Percentiles rank a stretch among this genome's conserved stretches.
Conservation (phyloP, 1,284 basidiomycete genomes). For the Ceraceosorus guamensis region DNA sequence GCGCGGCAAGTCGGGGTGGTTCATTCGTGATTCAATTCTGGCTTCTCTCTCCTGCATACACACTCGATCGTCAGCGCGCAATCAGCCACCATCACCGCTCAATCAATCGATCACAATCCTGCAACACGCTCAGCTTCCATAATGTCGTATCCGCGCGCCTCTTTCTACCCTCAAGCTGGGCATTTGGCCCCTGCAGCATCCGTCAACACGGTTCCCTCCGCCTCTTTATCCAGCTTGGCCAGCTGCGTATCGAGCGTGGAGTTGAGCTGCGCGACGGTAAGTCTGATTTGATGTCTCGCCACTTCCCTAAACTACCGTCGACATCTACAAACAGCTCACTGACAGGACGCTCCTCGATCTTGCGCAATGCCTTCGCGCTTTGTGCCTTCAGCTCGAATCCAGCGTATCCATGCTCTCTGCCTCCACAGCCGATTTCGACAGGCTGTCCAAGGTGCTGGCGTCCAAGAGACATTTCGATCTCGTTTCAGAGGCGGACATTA, state of each 20-base stretch:
- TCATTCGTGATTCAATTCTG: too few relatives aligned
- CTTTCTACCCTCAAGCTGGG: background rate
- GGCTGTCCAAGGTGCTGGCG: slow-evolving; percentile 6
- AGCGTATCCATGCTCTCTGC: background rate
- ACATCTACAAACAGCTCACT: background rate
- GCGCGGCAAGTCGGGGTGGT: too few relatives aligned
- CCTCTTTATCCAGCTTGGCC: background rate
- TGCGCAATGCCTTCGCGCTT: background rate
- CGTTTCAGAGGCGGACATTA: slow-evolving; percentile 11
- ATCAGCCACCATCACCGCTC: too few relatives aligned
- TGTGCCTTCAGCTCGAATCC: slow-evolving; percentile 1
- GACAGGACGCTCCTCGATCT: background rate
- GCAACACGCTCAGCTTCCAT: too few relatives aligned
- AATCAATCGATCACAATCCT: too few relatives aligned
- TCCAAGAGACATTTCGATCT: slow-evolving; percentile 12
- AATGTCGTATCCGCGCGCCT: background rate
- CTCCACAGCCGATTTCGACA: slow-evolving; percentile 6
- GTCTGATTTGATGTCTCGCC: background rate
- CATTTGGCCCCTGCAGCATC: background rate
- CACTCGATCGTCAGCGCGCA: too few relatives aligned
- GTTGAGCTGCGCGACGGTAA: background rate
- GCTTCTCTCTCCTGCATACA: too few relatives aligned
- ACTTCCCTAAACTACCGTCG: background rate
- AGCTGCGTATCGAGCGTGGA: slow-evolving; percentile 1
- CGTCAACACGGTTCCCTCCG: background rate